phyloP scores from a whole-genome alignment of 208 protist species.

The Trypanosomatidae sp. region DNA sequence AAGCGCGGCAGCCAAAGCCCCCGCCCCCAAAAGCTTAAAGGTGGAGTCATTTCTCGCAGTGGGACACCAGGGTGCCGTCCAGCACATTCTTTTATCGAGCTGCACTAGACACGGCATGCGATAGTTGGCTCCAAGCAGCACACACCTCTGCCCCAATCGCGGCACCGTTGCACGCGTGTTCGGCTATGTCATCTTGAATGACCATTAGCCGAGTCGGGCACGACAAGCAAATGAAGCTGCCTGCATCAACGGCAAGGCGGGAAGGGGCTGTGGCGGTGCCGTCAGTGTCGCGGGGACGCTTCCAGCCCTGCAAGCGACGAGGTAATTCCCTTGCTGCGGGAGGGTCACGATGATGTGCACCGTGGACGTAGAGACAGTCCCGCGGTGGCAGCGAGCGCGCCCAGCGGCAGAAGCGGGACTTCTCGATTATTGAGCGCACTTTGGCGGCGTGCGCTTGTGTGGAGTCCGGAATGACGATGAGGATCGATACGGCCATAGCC shows the following conservation, averaged over 20 bases:
- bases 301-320: neutral
- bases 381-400: slow-evolving; percentile 17
- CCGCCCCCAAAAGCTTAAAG: neutral
- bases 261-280: neutral
- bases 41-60: neutral
- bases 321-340: neutral
- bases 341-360: slow-evolving; percentile 20
- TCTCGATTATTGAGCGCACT: slow-evolving; percentile 26
- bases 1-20: neutral
- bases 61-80: neutral
- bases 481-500: slow-evolving; percentile 19
- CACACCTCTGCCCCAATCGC: slow-evolving; percentile 5
- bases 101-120: neutral
- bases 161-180: slow-evolving; percentile 14
- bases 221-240: slow-evolving; percentile 26
- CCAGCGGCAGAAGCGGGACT: slow-evolving; percentile 36
- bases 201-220: slow-evolving; percentile 42
- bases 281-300: slow-evolving; percentile 2
- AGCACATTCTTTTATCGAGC: neutral
- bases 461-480: slow-evolving; percentile 41
- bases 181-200: slow-evolving; percentile 32
- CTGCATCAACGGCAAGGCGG: neutral
- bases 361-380: slow-evolving; percentile 33
- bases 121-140: slow-evolving; percentile 15
- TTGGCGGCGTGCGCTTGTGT: slow-evolving; percentile 22